Evolutionary conservation across 2,329 filamentous ascomycete genomes (phyloP).

Genomic region (Canariomyces notabilis): DNA sequence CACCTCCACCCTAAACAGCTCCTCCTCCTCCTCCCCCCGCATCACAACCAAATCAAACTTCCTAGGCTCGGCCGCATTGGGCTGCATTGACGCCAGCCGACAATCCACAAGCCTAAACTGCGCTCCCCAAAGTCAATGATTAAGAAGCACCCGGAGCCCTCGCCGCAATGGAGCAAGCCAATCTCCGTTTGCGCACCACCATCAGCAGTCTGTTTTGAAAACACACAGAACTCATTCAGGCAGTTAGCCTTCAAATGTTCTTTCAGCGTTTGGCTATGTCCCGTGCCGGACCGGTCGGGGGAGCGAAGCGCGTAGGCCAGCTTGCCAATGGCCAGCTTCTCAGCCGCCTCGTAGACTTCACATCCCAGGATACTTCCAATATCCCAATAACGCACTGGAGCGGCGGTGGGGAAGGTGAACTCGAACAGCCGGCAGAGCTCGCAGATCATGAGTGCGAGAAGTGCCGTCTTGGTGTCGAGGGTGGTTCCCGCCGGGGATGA

Average conservation of each 20-base stretch:
- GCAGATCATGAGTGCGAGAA: constrained; percentile 12
- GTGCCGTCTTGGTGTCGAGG: neutral
- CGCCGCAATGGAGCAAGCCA: constrained; percentile 15
- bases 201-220: too few relatives aligned
- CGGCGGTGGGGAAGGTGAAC: neutral
- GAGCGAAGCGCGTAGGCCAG: too few relatives aligned
- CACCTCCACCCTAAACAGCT: constrained; percentile 10
- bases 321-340: too few relatives aligned
- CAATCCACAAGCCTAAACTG: constrained; percentile 10
- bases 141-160: constrained; percentile 5
- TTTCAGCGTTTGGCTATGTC: too few relatives aligned
- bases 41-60: constrained; percentile 15
- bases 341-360: too few relatives aligned
- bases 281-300: too few relatives aligned
- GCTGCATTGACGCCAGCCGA: constrained; percentile 7
- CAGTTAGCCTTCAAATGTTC: too few relatives aligned
- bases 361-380: too few relatives aligned
- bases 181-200: constrained; percentile 8
- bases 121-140: constrained; percentile 15
- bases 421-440: constrained; percentile 19
- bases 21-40: constrained; percentile 5
- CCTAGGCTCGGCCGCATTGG: constrained; percentile 1
- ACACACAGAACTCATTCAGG: constrained; percentile 10
- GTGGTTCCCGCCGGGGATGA: neutral
- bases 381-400: too few relatives aligned